These are phyloP conservation scores for Talaromyces ruber DNA, from an alignment of 495 filamentous ascomycete species.

Conservation along the genomic window DNA sequence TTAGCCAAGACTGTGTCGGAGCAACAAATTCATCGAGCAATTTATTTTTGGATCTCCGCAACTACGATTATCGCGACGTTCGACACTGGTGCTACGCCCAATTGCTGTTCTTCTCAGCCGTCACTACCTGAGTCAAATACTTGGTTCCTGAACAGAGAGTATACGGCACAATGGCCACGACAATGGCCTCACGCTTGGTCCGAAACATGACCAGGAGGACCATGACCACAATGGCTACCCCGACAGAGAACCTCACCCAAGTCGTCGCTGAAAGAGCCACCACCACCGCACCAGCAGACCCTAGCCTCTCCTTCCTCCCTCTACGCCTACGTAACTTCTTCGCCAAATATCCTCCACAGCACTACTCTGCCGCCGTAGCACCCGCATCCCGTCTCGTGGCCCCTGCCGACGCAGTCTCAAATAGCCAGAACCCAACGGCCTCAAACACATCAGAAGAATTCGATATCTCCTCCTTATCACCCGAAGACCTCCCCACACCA, in stretches of 20 bases:
- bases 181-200: not conserved
- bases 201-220: not conserved
- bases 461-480: constrained; percentile 6
- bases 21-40: not conserved
- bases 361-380: constrained; percentile 31
- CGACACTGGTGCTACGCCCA: not conserved
- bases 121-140: not conserved
- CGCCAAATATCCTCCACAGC: constrained; percentile 70
- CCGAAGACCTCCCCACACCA: constrained; percentile 27
- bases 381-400: constrained; percentile 24
- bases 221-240: constrained; percentile 19
- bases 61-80: not conserved
- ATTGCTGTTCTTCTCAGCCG: not conserved
- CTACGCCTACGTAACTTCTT: constrained; percentile 78
- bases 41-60: not conserved
- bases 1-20: not conserved
- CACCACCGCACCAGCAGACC: not conserved
- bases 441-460: constrained; percentile 13
- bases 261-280: not conserved
- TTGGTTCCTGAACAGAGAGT: not conserved
- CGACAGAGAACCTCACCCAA: not conserved
- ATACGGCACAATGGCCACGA: not conserved
- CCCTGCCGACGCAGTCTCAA: constrained; percentile 16
- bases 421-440: constrained; percentile 8
- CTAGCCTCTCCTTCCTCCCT: constrained; percentile 34